Evolutionary conservation across 495 filamentous ascomycete species (phyloP).

Genomic region (Penicillium lagena): DNA sequence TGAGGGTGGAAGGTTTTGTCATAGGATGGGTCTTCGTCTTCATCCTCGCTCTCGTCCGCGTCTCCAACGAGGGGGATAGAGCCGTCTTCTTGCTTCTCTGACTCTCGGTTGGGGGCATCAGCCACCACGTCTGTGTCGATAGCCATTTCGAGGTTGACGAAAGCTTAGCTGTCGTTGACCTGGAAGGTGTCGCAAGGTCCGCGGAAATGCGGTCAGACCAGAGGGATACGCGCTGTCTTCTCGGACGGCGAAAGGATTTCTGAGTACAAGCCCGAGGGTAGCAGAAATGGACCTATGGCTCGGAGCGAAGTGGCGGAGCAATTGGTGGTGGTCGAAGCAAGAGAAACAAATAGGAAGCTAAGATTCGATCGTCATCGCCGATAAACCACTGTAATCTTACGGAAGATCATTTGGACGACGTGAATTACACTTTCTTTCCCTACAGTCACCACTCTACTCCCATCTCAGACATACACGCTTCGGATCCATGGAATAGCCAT

Average conservation of each 20-base stretch:
- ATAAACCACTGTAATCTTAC: too few species aligned
- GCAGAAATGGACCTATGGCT: too few species aligned
- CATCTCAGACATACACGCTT: too few species aligned
- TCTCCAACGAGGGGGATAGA: constrained; percentile 4
- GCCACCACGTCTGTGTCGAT: not conserved
- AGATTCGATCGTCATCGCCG: too few species aligned
- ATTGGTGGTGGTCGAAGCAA: too few species aligned
- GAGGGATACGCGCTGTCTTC: too few species aligned
- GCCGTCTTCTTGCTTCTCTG: not conserved
- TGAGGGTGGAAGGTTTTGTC: constrained; percentile 15
- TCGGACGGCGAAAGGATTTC: too few species aligned
- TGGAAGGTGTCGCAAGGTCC: not conserved
- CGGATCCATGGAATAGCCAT: constrained; percentile 5
- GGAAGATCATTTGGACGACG: too few species aligned
- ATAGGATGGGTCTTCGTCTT: not conserved
- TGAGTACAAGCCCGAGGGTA: too few species aligned
- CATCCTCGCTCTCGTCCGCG: not conserved
- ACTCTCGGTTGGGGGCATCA: not conserved
- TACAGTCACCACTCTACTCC: not conserved
- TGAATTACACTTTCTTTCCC: not conserved
- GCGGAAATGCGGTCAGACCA: too few species aligned
- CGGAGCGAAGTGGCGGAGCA: too few species aligned
- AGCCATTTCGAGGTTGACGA: not conserved
- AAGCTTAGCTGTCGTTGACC: not conserved
- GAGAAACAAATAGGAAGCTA: too few species aligned